Evolutionary conservation across 2,329 filamentous ascomycete species (phyloP).

Genomic region (Thelonectria rubi): DNA sequence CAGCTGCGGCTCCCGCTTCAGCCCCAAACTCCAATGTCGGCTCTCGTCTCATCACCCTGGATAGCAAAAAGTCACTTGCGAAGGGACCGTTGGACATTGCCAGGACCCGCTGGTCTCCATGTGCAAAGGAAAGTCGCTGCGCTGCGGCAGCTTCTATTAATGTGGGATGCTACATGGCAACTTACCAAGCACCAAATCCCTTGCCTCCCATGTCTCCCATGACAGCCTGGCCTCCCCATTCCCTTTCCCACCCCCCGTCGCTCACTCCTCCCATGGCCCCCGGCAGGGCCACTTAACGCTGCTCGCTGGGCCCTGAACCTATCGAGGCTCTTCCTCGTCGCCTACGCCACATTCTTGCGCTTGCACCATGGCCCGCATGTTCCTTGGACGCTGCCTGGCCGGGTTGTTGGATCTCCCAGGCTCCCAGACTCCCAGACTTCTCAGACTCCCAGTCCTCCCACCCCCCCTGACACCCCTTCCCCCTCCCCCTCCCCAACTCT

Average conservation of each 20-base stretch:
- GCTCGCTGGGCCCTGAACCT: slow-evolving; percentile 36
- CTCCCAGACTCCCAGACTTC: slow-evolving; percentile 11
- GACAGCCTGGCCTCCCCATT: not conserved
- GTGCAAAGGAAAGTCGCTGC: slow-evolving; percentile 34
- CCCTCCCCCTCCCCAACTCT: slow-evolving; percentile 20
- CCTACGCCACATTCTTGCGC: slow-evolving; percentile 45
- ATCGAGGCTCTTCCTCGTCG: slow-evolving; percentile 45
- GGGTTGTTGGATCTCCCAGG: slow-evolving; percentile 30
- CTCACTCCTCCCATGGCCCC: slow-evolving; percentile 32
- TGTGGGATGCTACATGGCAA: slow-evolving; percentile 15
- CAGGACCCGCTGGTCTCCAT: slow-evolving; percentile 36
- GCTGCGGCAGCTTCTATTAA: slow-evolving; percentile 34
- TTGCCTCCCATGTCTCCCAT: not conserved
- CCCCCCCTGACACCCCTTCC: slow-evolving; percentile 18
- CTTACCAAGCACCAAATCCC: no score
- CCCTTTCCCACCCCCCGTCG: slow-evolving; percentile 8
- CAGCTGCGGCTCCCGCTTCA: slow-evolving; percentile 39
- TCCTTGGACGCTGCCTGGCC: slow-evolving; percentile 37
- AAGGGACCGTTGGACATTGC: slow-evolving; percentile 35
- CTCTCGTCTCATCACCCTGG: slow-evolving; percentile 42
- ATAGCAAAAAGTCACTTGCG: no score
- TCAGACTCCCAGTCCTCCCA: no score
- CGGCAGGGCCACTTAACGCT: slow-evolving; percentile 36
- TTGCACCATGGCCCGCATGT: slow-evolving; percentile 39
- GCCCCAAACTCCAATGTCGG: slow-evolving; percentile 38